Base-by-base conservation (phyloP, 2,329 filamentous ascomycete species). In the Colletotrichum musae region DNA sequence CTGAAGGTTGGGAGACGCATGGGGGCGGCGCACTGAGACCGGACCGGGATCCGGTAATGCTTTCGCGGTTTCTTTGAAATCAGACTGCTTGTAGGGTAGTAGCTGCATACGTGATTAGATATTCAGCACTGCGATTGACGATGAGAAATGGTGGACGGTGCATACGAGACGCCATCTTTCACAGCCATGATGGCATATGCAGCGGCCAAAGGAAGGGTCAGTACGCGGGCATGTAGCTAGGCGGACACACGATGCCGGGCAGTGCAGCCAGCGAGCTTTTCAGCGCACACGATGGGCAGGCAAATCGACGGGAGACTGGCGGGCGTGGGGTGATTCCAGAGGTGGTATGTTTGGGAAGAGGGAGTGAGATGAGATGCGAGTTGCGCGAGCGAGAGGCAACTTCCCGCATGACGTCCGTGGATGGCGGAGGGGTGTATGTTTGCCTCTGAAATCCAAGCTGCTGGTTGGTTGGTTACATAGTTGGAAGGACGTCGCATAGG, bases 41-140 rank as follows among this genome's bases (percentile, higher is more conserved):
- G 86, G 74, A 94, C 91, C 52, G 85, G 86, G 71, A 91, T 87
- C 54, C 88, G 88, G 77, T 92, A 94, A 78, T 92, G 92, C 73
- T 87, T 91, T 76, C 90, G 88, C 71, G 87, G 86, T 57, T 81
- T 84, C 68, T 84, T 83, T 61, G 89, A 86, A 71, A 94, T 86
- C 71, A 94, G 83, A 75, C 84, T 83, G 73, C 93, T 89, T 71
- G 91, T 93, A 68, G 89, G 88, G 81, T 88, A 87, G 78, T 87
- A 86, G 77, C 91, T 93, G 70, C 26, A 52, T 18, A 12, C 9
- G 21, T 24, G 21, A 24, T 5, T 59, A 16, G 51, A 67, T 70
- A 54, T 41, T 63, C 32, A 54, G 48, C 18, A 45, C 32, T 58
- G 43, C 12, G 63, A 48, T 10, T n/a, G 43, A 16, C 32, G n/a